Evolutionary conservation across 495 filamentous ascomycete genomes (phyloP), one percentile per base, ranked within the genome.

Genomic region (Penicillium subrubescens): DNA sequence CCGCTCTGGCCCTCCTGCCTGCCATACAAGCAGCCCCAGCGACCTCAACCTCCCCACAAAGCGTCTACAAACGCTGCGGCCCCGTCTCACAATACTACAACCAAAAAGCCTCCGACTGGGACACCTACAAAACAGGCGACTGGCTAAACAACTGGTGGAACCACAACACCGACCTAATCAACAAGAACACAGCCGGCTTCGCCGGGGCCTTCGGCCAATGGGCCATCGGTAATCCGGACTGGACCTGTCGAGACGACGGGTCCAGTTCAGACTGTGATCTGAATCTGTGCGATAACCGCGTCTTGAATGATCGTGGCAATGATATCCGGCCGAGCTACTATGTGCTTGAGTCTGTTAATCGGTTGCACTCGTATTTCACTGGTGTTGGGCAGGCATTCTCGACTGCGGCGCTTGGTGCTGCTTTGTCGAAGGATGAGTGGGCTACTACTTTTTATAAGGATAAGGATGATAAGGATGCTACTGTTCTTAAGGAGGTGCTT

Each of bases 161-260:
- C 39, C 61, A 37, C 23, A 57, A 71, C 51, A 51, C 17, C 8
- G 39, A 59, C 6, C 50, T 56, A 0, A 71, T 71, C 2, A 12
- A 46, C 44, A 57, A 59, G 19, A 68, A 69, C 27, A 57, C 46
- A 11, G 62, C 54, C 31, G 71, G 71, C 2, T 73, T 72, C 53
- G 67, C 66, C 1, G 63, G 65, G 23, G 65, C 72, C 34, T 73
- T 71, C 25, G 67, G 70, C 21, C 61, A 67, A 27, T 74, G 64
- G 67, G 70, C 73, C 10, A 59, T 74, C 25, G 71, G 73, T 10
- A 65, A 74, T 21, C 67, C 71, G 11, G 72, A 74, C 43, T 73
- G 68, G 64, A 51, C 66, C 6, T 70, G 73, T 51, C 63, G 63
- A 14, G 66, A 72, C 55, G 67, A 73, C 33, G 67, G 70, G 23